Evolutionary conservation across 1,284 basidiomycete genomes (phyloP), one percentile per base, ranked within the genome.

Genomic region (Melanopsichium pennsylvanicum): DNA sequence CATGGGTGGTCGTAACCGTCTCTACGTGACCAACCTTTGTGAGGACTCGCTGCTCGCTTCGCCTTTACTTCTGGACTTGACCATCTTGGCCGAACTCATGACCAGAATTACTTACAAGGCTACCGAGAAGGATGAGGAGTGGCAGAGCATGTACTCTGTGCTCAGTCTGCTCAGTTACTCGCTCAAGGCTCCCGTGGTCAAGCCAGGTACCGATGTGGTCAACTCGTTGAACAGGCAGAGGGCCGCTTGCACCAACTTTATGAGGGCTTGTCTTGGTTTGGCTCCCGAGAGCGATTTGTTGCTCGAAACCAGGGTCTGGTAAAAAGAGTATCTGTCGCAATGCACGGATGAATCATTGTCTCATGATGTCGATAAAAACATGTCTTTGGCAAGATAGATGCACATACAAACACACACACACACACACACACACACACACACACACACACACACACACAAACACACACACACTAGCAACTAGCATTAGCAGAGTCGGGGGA

Each of bases 151-250:
- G 74, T 76, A 81, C 76, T 78, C 78, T 46, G 70, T 81, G 25
- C 60, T 81, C 35, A 72, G 67, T 16, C 66, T 81, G 11, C 70
- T 81, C 12, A 70, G 67, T 26, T 81, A 80, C 75, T 72, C 63
- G 45, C 89, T 95, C 84, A 95, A 97, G 86, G 94, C 95, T 0
- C 93, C 95, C 23, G 87, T 97, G 74, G 93, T 96, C 84, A 97
- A 97, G 87, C 93, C 93, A 67, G 94, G 86, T 64, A 90, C 89
- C 38, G 91, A 93, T 76, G 93, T 97, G 71, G 90, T 97, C 83
- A 98, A 98, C 88, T 90, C 89, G 77, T 87, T 97, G 73, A 90
- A 89, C 84, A 88, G 94, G 82, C 95, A 98, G 86, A 88, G 93
- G 79, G 91, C 93, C 64, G 95, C 92, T 18, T 88, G 97, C 67